Percentiles rank a stretch among this genome's conserved stretches.
Conservation (phyloP, 257 asterid genomes). For the Gentiana macrophylla region DNA sequence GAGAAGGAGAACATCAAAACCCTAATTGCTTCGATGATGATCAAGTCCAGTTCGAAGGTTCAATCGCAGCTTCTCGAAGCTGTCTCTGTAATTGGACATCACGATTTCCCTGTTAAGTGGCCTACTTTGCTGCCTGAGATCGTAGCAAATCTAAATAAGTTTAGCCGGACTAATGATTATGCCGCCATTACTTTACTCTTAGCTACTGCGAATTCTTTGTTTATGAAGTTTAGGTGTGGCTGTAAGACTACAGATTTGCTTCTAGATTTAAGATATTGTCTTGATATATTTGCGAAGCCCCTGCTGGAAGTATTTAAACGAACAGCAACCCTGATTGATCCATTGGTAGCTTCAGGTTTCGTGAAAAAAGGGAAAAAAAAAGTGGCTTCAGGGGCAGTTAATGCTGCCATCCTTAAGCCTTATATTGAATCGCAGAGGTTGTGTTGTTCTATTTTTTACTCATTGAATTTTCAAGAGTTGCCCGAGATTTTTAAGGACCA, state of each 20-base stretch:
- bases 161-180: slow-evolving; percentile 58
- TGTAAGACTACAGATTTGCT: slow-evolving; percentile 64
- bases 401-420: slow-evolving; percentile 27
- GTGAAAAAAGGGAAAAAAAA: slow-evolving; percentile 1
- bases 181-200: slow-evolving; percentile 71
- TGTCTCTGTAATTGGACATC: slow-evolving; percentile 51
- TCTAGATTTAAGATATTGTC: slow-evolving; percentile 69
- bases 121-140: slow-evolving; percentile 67
- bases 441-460: no score
- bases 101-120: slow-evolving; percentile 28
- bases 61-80: slow-evolving; percentile 88
- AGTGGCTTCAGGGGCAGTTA: slow-evolving; percentile 31
- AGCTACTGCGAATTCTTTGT: slow-evolving; percentile 57
- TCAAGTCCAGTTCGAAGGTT: slow-evolving; percentile 47
- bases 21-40: slow-evolving; percentile 26
- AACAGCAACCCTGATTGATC: slow-evolving; percentile 50
- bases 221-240: slow-evolving; percentile 67
- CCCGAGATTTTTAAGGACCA: slow-evolving; percentile 90
- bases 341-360: slow-evolving; percentile 19
- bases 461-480: no score
- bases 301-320: slow-evolving; percentile 57
- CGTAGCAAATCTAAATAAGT: slow-evolving; percentile 41
- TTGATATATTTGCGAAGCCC: slow-evolving; percentile 71
- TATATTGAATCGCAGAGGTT: no score
- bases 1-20: no score